Evolutionary conservation across 164 flowering plant genomes (phyloP), one percentile per base, ranked within the genome.

Genomic region (Kalanchoe fedtschenkoi): DNA sequence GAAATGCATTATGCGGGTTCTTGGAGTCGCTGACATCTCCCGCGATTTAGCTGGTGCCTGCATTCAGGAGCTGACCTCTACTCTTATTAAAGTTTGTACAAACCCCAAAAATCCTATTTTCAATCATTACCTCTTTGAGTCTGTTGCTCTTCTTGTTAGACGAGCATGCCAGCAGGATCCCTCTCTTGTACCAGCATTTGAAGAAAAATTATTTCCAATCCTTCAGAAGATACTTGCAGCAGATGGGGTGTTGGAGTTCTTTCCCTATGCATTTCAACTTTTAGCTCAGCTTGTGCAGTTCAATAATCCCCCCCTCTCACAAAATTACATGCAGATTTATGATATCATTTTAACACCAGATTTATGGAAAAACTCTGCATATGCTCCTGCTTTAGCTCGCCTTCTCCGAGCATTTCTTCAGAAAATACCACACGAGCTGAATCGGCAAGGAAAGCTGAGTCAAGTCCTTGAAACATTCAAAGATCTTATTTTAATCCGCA

Each of bases 1-100:
- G 97, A 93, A 87, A 72, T 88, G 99, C 71, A 83, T 93, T 30
- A 87, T 88, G 96, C 77, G 96, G 58, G 91, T 90, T 70, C 75
- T 93, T 61, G 91, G 96, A 19, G 80, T 84, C 65, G 92, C 93
- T 1, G 87, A 87, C 28, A 71, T 93, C 59, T 69, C 88, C 51
- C 72, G 57, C 47, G 96, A 80, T 32, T 72, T 85, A 65, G 96
- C 88, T 68, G 81, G 72, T 57, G 79, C 81, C 66, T 90, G 95
- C 75, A 85, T 87, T 61, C 43, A 64, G 42, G 81, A 84, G 34
- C 71, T 90, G 77, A 80, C 89, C 22, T 63, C 74, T 33, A 68
- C 87, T 71, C 90, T 93, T 5, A 68, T 65, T 60, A 80, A 78
- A 75, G 89, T 90, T 42, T 90, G 96, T 68, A 78, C 71, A 60